Conservation (phyloP, 495 filamentous ascomycete genomes). For the Corynascus novoguineensis region DNA sequence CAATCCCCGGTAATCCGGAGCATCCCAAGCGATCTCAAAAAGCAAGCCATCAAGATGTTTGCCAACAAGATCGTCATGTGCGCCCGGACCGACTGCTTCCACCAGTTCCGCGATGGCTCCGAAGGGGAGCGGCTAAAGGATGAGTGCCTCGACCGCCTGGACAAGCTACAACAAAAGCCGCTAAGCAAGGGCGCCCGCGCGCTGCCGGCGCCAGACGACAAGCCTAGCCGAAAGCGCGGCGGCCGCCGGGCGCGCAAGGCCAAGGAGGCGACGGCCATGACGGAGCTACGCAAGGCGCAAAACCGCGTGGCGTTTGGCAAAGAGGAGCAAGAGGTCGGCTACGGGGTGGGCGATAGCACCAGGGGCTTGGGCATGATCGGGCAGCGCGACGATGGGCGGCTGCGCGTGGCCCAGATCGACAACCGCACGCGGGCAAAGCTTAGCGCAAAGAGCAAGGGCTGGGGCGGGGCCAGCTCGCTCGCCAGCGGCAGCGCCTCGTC, state of each 20-base stretch:
- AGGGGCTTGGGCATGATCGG: constrained; percentile 94
- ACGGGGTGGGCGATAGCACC: constrained; percentile 79
- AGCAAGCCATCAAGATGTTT: constrained; percentile 93
- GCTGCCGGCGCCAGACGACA: constrained; percentile 91
- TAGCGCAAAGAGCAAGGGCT: constrained; percentile 92
- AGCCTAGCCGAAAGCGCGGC: constrained; percentile 87
- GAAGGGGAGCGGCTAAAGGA: constrained; percentile 77
- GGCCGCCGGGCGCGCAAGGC: constrained; percentile 87
- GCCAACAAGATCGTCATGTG: constrained; percentile 89
- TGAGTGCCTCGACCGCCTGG: constrained; percentile 79
- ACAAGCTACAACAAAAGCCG: constrained; percentile 90
- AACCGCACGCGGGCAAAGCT: constrained; percentile 87
- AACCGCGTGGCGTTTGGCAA: constrained; percentile 95
- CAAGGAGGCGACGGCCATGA: constrained; percentile 97
- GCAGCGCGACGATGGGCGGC: constrained; percentile 75
- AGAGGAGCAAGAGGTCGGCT: constrained; percentile 91
- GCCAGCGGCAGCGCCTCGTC: constrained; percentile 65
- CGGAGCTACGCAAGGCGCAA: constrained; percentile 90
- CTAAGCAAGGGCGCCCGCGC: constrained; percentile 84
- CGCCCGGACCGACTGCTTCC: constrained; percentile 82
- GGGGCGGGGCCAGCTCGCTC: constrained; percentile 71
- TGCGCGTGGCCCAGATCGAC: constrained; percentile 84
- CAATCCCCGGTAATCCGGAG: constrained; percentile 79
- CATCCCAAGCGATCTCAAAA: constrained; percentile 80
- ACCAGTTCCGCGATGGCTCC: constrained; percentile 73